Evolutionary conservation across 495 filamentous ascomycete species (phyloP).

Genomic region (Delitschia confertaspora): DNA sequence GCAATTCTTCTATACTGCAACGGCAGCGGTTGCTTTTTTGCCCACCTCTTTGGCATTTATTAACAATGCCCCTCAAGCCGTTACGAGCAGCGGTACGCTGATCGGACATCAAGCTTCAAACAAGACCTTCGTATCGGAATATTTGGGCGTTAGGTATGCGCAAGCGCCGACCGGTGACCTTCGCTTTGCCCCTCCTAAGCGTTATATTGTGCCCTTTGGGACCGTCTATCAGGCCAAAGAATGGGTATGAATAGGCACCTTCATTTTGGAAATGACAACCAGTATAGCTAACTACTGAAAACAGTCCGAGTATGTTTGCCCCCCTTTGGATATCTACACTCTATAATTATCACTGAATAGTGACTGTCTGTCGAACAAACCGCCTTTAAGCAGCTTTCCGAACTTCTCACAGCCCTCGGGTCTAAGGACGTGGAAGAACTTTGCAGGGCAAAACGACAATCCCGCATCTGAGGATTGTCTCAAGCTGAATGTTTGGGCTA

Average conservation of each 20-base stretch:
- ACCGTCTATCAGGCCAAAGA: too few relatives aligned
- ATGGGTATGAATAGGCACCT: too few relatives aligned
- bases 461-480: slow-evolving; percentile 41
- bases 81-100: slow-evolving; percentile 36
- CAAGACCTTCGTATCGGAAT: slow-evolving; percentile 38
- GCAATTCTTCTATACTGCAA: too few relatives aligned
- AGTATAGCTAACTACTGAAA: too few relatives aligned
- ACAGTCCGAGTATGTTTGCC: too few relatives aligned
- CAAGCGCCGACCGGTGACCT: slow-evolving; percentile 40
- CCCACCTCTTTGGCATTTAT: neutral
- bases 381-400: slow-evolving; percentile 12
- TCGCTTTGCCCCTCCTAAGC: slow-evolving; percentile 39
- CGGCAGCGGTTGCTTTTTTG: too few relatives aligned
- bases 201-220: slow-evolving; percentile 25
- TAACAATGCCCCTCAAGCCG: neutral
- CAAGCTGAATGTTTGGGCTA: slow-evolving; percentile 42
- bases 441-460: slow-evolving; percentile 24
- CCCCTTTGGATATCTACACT: too few relatives aligned
- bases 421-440: slow-evolving; percentile 26
- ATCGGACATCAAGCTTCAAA: slow-evolving; percentile 39
- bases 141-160: slow-evolving; percentile 44
- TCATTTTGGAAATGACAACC: too few relatives aligned
- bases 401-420: slow-evolving; percentile 7
- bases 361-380: slow-evolving; percentile 24
- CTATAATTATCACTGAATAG: slow-evolving; percentile 6